Evolutionary conservation across 192 early-diverging fungal genomes (phyloP), one percentile per base, ranked within the genome.

Genomic region (Backusella sp.): DNA sequence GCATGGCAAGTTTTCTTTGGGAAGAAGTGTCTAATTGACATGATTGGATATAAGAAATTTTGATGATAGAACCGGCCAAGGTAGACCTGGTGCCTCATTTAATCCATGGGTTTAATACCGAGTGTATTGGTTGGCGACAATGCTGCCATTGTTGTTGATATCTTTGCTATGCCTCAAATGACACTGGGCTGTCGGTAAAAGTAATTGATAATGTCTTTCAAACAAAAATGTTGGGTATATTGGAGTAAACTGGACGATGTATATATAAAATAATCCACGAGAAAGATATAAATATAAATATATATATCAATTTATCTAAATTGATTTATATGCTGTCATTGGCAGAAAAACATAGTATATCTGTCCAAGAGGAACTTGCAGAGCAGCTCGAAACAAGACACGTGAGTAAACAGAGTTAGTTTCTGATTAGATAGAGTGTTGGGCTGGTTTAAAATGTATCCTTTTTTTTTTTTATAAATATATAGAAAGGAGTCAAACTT

Each of bases 101-200:
- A 98, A 83, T 97, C 98, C 76, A 99, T 99, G 98, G 98, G 97
- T 6, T 87, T 99, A 52, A 99, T 99, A 97, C 86, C 99, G 76
- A 97, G 97, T 28, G 96, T 98, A 82, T 99, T 99, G 87, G 92
- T 99, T 4, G 98, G 99, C 79, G 98, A 99, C 76, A 99, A 99
- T 82, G 99, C 98, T 1, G 96, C 98, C 1, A 92, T 94, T 3
- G 98, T 99, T 19, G 96, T 97, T 66, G 98, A 99, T 80, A 97
- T 99, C 53, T 99, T 99, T 93, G 98, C 98, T 17, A 99, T 99
- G 98, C 97, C 98, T 36, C 98, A 99, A 84, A 93, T 79, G 98
- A 97, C 69, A 99, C 97, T 6, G 96, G 97, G 19, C 97, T 99
- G 7, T 98, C 96, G 8, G 97, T 99, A 30, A 97, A 99, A 79